Evolutionary conservation across 2,329 filamentous ascomycete genomes (phyloP), one percentile per base, ranked within the genome.

Genomic region (Colletotrichum horii): DNA sequence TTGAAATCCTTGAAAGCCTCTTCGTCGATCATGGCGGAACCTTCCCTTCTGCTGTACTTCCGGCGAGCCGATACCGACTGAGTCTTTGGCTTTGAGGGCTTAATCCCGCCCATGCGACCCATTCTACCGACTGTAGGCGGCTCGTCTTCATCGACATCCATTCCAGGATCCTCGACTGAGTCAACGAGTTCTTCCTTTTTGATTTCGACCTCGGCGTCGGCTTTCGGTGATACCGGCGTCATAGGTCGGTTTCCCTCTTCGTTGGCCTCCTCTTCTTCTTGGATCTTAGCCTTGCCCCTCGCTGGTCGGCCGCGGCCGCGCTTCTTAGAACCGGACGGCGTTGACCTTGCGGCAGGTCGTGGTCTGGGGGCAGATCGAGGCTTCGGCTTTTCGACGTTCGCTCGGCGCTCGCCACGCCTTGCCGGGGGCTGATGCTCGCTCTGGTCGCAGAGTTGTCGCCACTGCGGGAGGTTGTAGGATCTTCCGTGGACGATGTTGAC

Each of bases 401-500:
- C 91, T 76, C 95, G 92, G 78, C 94, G 89, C 85, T 97, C 94
- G 70, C 97, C 97, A 83, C 97, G 93, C 81, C 93, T 93, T 8
- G 97, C 97, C 1, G 97, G 97, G 12, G 97, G 97, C 81, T 98
- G 97, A 83, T 99, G 96, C 80, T 98, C 96, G 82, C 95, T 96
- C 85, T 98, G 96, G 78, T 98, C 95, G 83, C 96, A 98, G 52
- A 98, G 89, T 71, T 95, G 91, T 79, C 96, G 95, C 97, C 97
- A 99, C 84, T 99, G 96, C 1, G 96, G 96, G 6, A 99, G 89
- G 80, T 98, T 99, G 87, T 99, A 99, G 16, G 96, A 96, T 83
- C 97, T 92, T 83, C 97, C 95, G 85, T 98, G 97, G 81, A 98
- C 93, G 75, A 99, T 96, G 82, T 99, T 99, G 81, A 97, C 95